Conservation (phyloP, 768 basidiomycete genomes). For the Serendipita sp. region DNA sequence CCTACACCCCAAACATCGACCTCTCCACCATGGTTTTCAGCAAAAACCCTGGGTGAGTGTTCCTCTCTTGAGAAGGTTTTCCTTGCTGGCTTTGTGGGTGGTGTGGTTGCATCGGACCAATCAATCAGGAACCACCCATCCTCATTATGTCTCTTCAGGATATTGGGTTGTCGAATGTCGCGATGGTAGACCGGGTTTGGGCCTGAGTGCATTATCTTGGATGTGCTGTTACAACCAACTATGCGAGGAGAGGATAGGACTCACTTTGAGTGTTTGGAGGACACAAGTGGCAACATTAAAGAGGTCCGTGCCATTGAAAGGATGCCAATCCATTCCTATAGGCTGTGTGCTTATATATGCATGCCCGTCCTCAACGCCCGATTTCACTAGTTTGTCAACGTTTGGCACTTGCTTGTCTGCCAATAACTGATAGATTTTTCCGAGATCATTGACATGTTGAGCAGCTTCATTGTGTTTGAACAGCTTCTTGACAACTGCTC, state of each 20-base stretch:
- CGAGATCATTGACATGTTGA: not conserved
- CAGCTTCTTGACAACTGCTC: not conserved
- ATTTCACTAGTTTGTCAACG: not conserved
- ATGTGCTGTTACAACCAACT: not conserved
- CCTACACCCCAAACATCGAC: constrained; percentile 22
- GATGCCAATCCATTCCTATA: not conserved
- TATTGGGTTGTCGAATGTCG: constrained; percentile 15
- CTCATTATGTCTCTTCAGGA: constrained; percentile 14
- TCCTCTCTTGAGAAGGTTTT: constrained; percentile 7
- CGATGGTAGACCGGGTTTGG: constrained; percentile 12
- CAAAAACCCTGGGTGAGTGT: constrained; percentile 16
- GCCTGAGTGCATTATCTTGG: not conserved
- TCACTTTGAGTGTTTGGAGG: not conserved
- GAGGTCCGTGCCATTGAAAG: not conserved
- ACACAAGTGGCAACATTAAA: not conserved
- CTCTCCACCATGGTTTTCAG: constrained; percentile 18
- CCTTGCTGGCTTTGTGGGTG: constrained; percentile 11
- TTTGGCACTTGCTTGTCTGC: not conserved
- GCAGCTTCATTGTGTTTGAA: not conserved
- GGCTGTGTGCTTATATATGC: not conserved
- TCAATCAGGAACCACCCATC: constrained; percentile 19
- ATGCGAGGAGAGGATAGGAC: not conserved
- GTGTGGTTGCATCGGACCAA: constrained; percentile 18
- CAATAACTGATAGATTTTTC: not conserved
- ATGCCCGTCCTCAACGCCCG: not conserved